A percentile compares a stretch with the other conserved stretches of the same genome.
phyloP scores from a whole-genome alignment of 768 basidiomycete species.

The Boletus rubroflammeus region DNA sequence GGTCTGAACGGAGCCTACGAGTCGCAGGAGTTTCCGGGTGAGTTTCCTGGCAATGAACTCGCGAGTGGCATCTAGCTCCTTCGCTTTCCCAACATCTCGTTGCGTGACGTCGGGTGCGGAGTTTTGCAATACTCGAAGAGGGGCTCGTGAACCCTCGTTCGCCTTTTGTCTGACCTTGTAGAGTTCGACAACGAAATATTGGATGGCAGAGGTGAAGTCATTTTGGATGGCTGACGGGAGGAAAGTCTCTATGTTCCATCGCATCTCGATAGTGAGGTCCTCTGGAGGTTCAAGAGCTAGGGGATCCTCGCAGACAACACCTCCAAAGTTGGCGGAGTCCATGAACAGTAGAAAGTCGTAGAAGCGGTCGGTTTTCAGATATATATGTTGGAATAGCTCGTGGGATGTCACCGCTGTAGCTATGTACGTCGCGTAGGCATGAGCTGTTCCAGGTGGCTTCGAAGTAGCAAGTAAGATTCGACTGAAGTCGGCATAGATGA shows the following conservation, averaged over 20 bases:
- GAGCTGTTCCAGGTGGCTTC: constrained; percentile 92
- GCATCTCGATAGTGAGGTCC: constrained; percentile 72
- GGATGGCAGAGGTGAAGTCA: constrained; percentile 69
- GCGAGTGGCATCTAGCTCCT: constrained; percentile 63
- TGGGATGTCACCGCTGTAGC: constrained; percentile 90
- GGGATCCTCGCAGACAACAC: constrained; percentile 81
- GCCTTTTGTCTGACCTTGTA: constrained; percentile 69
- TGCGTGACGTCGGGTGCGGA: constrained; percentile 61
- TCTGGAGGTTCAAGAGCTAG: constrained; percentile 64
- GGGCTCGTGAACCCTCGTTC: constrained; percentile 58
- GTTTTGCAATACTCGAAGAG: constrained; percentile 69
- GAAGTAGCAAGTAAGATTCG: constrained; percentile 88
- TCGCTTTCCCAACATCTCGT: constrained; percentile 60
- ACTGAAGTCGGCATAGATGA: constrained; percentile 92
- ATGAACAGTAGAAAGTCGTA: constrained; percentile 95
- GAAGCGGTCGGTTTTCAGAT: constrained; percentile 79
- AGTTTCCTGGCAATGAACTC: constrained; percentile 79
- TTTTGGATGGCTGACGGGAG: constrained; percentile 78
- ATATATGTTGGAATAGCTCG: constrained; percentile 92
- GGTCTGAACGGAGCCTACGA: constrained; percentile 60
- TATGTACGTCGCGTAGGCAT: constrained; percentile 95
- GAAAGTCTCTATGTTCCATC: constrained; percentile 91
- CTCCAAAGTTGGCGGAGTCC: constrained; percentile 91
- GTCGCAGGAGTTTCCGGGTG: constrained; percentile 73
- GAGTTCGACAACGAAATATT: constrained; percentile 82